Conservation (phyloP, 305 asterid species). For the Petunia hybrid region DNA sequence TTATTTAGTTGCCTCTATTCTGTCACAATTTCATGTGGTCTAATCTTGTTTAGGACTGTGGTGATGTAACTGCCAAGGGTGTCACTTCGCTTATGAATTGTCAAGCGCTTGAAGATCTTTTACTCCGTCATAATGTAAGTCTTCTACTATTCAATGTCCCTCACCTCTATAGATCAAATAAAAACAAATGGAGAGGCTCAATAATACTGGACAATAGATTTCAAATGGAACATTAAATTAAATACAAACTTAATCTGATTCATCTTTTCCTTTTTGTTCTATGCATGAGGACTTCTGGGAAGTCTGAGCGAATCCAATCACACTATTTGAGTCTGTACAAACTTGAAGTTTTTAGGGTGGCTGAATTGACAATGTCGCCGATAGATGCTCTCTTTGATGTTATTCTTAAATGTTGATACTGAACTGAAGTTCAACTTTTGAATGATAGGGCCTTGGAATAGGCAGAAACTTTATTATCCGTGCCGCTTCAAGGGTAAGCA, state of each 20-base stretch:
- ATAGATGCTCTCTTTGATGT: background rate
- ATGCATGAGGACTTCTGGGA: background rate
- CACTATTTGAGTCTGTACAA: background rate
- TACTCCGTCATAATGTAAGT: conserved; percentile 76
- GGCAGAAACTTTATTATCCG: conserved; percentile 56
- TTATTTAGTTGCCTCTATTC: conserved; percentile 15
- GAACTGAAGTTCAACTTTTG: conserved; percentile 34
- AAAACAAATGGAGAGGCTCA: conserved; percentile 11
- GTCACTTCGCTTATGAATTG: conserved; percentile 69
- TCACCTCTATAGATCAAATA: background rate
- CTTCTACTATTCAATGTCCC: conserved; percentile 17
- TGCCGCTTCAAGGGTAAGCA: conserved; percentile 69
- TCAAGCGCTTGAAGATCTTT: conserved; percentile 84
- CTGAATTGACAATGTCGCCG: background rate
- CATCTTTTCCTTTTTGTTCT: background rate
- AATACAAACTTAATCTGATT: conserved; percentile 11
- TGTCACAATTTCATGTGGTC: conserved; percentile 32
- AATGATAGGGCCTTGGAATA: conserved; percentile 76
- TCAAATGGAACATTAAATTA: background rate
- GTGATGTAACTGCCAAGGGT: conserved; percentile 71
- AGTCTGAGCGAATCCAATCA: background rate
- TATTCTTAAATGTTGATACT: background rate
- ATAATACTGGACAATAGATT: conserved; percentile 4
- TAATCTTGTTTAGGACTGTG: conserved; percentile 72
- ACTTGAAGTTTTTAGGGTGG: background rate